phyloP scores from a whole-genome alignment of 2,329 filamentous ascomycete genomes.

The Xylariaceae sp. region DNA sequence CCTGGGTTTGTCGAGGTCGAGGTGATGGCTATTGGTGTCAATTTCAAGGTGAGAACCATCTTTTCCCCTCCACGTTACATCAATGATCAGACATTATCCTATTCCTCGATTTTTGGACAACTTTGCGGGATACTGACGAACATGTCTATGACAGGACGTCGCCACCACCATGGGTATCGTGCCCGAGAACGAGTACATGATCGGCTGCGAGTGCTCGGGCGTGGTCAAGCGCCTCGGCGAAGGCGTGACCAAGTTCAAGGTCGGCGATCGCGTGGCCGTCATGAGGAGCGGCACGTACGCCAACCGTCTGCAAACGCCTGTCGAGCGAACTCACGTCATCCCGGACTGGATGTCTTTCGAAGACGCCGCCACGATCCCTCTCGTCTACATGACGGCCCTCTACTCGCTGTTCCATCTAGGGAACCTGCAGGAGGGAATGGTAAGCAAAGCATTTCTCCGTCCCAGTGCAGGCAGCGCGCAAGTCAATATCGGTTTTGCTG shows the following conservation, averaged over 20 bases:
- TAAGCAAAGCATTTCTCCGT: too few relatives aligned
- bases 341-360: slow-evolving; percentile 30
- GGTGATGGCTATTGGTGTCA: neutral
- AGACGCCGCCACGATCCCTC: slow-evolving; percentile 30
- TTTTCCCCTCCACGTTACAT: too few relatives aligned
- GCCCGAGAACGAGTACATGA: slow-evolving; percentile 7
- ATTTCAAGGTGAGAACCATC: too few relatives aligned
- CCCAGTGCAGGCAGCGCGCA: slow-evolving; percentile 22
- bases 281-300: slow-evolving; percentile 17
- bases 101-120: too few relatives aligned
- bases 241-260: slow-evolving; percentile 13
- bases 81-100: neutral
- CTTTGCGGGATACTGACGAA: too few relatives aligned
- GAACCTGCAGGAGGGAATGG: neutral
- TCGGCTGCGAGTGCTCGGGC: slow-evolving; percentile 22
- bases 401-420: slow-evolving; percentile 27
- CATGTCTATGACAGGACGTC: slow-evolving; percentile 14
- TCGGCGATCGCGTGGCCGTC: slow-evolving; percentile 20
- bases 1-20: neutral
- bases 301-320: slow-evolving; percentile 11
- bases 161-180: slow-evolving; percentile 12
- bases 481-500: too few relatives aligned
- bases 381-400: slow-evolving; percentile 28
- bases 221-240: slow-evolving; percentile 11
- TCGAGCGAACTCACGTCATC: slow-evolving; percentile 20